Conservation (phyloP, 2,329 filamentous ascomycete genomes). For the Cordyceps fumosorosea region DNA sequence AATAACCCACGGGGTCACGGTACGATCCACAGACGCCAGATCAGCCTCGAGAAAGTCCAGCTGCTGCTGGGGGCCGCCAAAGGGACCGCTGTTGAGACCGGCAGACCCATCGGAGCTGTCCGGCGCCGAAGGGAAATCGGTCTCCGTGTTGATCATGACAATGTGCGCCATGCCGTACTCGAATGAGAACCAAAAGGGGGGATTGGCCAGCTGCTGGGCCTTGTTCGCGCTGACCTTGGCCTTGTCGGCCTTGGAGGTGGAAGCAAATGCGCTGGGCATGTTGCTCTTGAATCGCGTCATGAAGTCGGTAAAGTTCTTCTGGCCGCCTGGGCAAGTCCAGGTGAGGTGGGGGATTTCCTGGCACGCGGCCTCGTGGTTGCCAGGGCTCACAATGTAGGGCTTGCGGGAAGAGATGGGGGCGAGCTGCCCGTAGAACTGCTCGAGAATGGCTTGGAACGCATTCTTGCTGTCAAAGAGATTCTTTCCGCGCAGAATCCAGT, state of each 20-base stretch:
- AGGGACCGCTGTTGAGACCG: conserved; percentile 40
- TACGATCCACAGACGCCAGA: conserved; percentile 48
- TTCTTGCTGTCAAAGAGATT: conserved; percentile 42
- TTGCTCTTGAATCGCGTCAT: conserved; percentile 40
- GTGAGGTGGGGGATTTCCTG: conserved; percentile 26
- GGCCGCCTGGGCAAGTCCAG: conserved; percentile 41
- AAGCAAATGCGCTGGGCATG: conserved; percentile 45
- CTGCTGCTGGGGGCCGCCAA: conserved; percentile 43
- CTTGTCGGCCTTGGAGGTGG: conserved; percentile 35
- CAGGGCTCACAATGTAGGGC: conserved; percentile 38
- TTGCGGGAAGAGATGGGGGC: conserved; percentile 43
- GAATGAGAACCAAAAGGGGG: conserved; percentile 24
- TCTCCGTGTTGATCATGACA: conserved; percentile 29
- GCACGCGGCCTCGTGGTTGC: conserved; percentile 55
- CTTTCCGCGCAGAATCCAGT: conserved; percentile 42
- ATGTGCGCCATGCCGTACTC: conserved; percentile 25
- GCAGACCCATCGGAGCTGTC: conserved; percentile 19
- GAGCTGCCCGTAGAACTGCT: conserved; percentile 42
- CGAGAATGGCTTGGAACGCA: conserved; percentile 50
- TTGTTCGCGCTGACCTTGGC: conserved; percentile 39
- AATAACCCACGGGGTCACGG: conserved; percentile 41
- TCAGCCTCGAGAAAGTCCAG: conserved; percentile 48
- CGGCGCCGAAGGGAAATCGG: conserved; percentile 24
- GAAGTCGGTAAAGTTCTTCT: conserved; percentile 56
- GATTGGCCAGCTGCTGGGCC: conserved; percentile 30